A percentile compares a stretch with the other conserved stretches of the same genome.
phyloP scores from a whole-genome alignment of 257 asterid genomes.

The Solanum raphanifolium region DNA sequence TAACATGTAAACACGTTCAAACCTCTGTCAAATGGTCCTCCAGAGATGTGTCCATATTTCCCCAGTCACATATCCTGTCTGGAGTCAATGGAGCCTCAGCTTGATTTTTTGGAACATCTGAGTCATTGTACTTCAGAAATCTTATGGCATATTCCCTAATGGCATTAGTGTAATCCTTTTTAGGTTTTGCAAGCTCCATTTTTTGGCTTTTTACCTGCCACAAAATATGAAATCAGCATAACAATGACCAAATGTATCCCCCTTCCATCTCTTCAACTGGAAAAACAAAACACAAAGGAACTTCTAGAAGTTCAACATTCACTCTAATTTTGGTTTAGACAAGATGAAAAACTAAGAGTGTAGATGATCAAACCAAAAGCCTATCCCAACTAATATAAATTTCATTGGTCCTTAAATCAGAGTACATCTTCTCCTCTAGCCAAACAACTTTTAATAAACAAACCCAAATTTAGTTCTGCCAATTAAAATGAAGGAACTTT shows the following conservation, averaged over 20 bases:
- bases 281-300: not conserved
- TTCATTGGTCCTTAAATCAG: not conserved
- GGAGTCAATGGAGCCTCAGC: slow-evolving; percentile 56
- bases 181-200: slow-evolving; percentile 30
- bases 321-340: not conserved
- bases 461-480: not conserved
- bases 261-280: not conserved
- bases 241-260: not conserved
- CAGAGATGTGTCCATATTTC: slow-evolving; percentile 41
- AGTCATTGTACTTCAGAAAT: slow-evolving; percentile 37
- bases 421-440: not conserved
- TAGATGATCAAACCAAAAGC: not conserved
- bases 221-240: not conserved
- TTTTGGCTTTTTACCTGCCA: slow-evolving; percentile 50
- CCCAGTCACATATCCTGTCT: slow-evolving; percentile 43
- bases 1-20: slow-evolving; percentile 10
- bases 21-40: slow-evolving; percentile 64
- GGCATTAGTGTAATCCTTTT: slow-evolving; percentile 31
- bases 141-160: slow-evolving; percentile 62
- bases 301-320: not conserved
- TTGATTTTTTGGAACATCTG: slow-evolving; percentile 19
- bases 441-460: not conserved
- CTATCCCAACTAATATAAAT: not conserved
- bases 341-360: not conserved
- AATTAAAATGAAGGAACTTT: not conserved